Base-by-base conservation (phyloP, 768 basidiomycete species). In the Tylopilus rubrobrunneus region DNA sequence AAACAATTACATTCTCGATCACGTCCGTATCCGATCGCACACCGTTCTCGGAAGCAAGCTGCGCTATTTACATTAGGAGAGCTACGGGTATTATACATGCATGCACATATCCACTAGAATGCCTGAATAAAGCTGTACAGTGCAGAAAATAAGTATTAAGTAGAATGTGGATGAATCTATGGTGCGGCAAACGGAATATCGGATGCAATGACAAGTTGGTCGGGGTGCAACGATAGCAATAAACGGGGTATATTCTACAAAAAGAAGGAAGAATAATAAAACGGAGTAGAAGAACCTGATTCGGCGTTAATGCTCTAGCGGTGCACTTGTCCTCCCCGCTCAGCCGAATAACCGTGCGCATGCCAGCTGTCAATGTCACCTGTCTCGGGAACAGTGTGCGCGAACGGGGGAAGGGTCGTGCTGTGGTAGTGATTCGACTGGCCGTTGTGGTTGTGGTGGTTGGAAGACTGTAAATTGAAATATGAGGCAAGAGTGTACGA, bases 351-450 rank as follows among this genome's bases (percentile, higher is more conserved):
- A 0, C 53, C 55, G 48, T 67, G 64, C 6, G 74, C 64, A 58
- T 85, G 81, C 85, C 85, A 87, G 40, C 63, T 76, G 67, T 84
- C 81, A 67, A 85, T 76, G 50, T 74, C 76, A 34, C 73, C 71
- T 46, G 70, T 28, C 27, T 73, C 62, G 28, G 71, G 61, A 1
- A 70, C 67, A 17, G 72, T 70, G 61, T 77, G 75, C 41, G 79
- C 70, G 57, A 81, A 82, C 0, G 80, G 72, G 7, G 77, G 76
- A 45, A 82, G 62, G 42, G 79, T 68, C 0, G 70, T 68, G n/a
- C n/a, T 19, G 25, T 70, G 68, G 67, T 79, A 75, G 61, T 77
- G 72, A 37, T 68, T 70, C 5, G 74, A 68, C 31, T 67, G 65
- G 0, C 66, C 69, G 28, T 63, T 72, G 56, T 74, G 74, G 34